Conservation (phyloP, 1,284 basidiomycete species). For the Tausonia pullulans region DNA sequence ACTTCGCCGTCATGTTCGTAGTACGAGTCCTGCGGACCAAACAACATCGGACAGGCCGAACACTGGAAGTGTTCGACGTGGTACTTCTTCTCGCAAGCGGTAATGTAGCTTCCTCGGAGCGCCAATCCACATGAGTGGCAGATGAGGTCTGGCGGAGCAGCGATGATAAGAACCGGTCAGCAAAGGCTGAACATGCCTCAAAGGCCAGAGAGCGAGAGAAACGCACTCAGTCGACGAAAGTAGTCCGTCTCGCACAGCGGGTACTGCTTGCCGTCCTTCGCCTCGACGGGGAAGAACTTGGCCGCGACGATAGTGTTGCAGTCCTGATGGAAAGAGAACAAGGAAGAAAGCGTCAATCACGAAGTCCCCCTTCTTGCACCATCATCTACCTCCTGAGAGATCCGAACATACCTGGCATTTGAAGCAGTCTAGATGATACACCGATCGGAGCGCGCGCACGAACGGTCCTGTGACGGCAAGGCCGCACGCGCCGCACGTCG, state of each 20-base stretch:
- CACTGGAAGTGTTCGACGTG: slow-evolving; percentile 99
- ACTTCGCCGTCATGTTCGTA: slow-evolving; percentile 96
- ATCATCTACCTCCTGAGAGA: background rate
- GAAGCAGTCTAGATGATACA: slow-evolving; percentile 95
- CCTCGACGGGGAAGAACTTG: slow-evolving; percentile 98
- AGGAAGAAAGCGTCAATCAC: background rate
- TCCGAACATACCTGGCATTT: slow-evolving; percentile 70
- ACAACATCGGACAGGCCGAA: slow-evolving; percentile 88
- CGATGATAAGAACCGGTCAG: too few species aligned
- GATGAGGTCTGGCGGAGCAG: slow-evolving; percentile 54
- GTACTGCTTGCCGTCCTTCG: slow-evolving; percentile 67
- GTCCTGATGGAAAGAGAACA: slow-evolving; percentile 47
- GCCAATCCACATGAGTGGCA: slow-evolving; percentile 93
- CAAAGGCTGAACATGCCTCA: too few species aligned
- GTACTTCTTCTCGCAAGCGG: slow-evolving; percentile 96
- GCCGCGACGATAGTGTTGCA: slow-evolving; percentile 92
- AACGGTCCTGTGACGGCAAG: slow-evolving; percentile 61
- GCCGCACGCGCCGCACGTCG: slow-evolving; percentile 33
- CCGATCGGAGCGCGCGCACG: slow-evolving; percentile 85
- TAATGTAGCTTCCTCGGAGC: slow-evolving; percentile 94
- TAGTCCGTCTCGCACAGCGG: slow-evolving; percentile 98
- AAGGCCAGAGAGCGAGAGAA: too few species aligned
- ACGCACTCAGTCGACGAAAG: slow-evolving; percentile 61
- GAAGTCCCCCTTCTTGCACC: background rate
- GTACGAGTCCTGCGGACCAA: slow-evolving; percentile 96